These are phyloP conservation scores for Pythium utonaiense DNA, from an alignment of 352 stramenopile species.

Conservation along the genomic window DNA sequence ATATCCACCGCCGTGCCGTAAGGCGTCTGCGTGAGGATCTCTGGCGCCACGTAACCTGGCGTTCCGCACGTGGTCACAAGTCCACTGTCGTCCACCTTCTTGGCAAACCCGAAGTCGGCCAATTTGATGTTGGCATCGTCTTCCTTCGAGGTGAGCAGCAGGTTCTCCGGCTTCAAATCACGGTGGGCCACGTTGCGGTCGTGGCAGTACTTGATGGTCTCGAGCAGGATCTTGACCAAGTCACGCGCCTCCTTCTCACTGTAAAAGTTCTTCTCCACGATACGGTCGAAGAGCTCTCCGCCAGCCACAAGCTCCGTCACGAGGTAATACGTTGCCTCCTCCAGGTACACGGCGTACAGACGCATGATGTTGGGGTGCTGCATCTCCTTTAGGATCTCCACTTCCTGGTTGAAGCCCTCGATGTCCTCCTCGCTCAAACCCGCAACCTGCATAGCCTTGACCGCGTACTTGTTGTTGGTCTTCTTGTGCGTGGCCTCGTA, in stretches of 20 bases:
- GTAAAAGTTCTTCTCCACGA: constrained; percentile 88
- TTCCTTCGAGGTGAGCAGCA: constrained; percentile 79
- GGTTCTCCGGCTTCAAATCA: constrained; percentile 97
- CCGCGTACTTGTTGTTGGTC: constrained; percentile 38
- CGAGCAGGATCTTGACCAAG: constrained; percentile 72
- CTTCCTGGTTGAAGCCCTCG: constrained; percentile 31
- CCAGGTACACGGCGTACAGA: constrained; percentile 89
- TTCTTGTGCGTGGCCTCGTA: constrained; percentile 44
- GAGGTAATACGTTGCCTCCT: constrained; percentile 94
- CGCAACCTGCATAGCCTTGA: constrained; percentile 48
- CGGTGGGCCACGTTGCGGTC: constrained; percentile 87
- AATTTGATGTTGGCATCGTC: constrained; percentile 84
- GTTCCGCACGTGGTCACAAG: constrained; percentile 71
- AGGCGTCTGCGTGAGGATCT: constrained; percentile 68
- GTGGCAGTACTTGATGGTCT: constrained; percentile 86
- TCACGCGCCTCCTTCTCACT: constrained; percentile 74
- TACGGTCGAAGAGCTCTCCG: constrained; percentile 83
- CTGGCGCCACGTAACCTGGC: constrained; percentile 69
- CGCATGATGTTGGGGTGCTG: constrained; percentile 88
- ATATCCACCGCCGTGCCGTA: constrained; percentile 84
- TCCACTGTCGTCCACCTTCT: constrained; percentile 56
- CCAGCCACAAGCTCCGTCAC: constrained; percentile 95
- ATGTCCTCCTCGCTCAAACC: constrained; percentile 25
- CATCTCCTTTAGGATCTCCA: constrained; percentile 68
- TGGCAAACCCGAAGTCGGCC: constrained; percentile 82